Percentiles rank a stretch among this genome's conserved stretches.
These are phyloP conservation scores for Chalaropsis ovoidea DNA, from an alignment of 2,329 filamentous ascomycete genomes.

Conservation along the genomic window DNA sequence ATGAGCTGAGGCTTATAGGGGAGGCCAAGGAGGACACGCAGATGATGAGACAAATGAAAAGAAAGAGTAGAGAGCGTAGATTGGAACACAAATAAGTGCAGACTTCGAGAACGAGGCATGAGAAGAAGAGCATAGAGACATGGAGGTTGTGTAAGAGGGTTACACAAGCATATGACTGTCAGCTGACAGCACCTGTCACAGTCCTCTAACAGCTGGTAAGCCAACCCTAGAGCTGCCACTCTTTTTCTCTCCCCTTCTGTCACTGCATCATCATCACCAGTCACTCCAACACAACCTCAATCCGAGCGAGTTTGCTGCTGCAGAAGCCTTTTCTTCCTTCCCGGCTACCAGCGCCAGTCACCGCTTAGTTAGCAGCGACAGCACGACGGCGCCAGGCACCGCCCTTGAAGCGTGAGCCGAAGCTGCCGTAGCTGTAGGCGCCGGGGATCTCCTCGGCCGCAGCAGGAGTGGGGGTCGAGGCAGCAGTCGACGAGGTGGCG, in stretches of 20 bases:
- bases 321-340: background rate
- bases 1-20: background rate
- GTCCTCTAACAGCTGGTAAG: background rate
- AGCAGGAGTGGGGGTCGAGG: slow-evolving; percentile 7
- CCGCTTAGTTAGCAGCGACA: slow-evolving; percentile 17
- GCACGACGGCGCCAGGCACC: slow-evolving; percentile 19
- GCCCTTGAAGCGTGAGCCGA: slow-evolving; percentile 17
- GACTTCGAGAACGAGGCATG: background rate
- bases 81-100: background rate
- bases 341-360: background rate
- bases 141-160: background rate
- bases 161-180: background rate
- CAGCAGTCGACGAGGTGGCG: slow-evolving; percentile 7
- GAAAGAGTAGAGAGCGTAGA: background rate
- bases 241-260: too few relatives aligned
- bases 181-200: background rate
- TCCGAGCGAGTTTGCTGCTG: background rate
- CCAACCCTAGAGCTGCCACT: too few relatives aligned
- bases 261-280: background rate
- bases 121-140: too few relatives aligned
- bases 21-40: background rate
- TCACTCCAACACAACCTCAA: background rate
- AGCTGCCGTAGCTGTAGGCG: slow-evolving; percentile 22
- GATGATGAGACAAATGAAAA: background rate
- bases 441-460: slow-evolving; percentile 20